These are phyloP conservation scores for Lactarius sp. DNA, from an alignment of 768 basidiomycete species.

Conservation along the genomic window DNA sequence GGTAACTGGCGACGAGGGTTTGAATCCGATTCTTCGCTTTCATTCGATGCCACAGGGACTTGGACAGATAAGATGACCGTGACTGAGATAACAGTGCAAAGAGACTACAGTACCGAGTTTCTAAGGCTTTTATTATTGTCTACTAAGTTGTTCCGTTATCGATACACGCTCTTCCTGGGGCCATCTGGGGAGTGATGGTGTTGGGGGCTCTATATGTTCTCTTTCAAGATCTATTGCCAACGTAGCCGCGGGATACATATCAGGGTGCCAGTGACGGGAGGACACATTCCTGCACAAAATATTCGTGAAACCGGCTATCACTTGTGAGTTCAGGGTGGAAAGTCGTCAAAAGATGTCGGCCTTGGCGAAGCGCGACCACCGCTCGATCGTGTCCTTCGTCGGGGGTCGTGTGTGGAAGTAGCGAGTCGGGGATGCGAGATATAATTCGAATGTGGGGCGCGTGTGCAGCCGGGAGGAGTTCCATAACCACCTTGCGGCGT, in stretches of 20 bases:
- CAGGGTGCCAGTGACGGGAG: constrained; percentile 29
- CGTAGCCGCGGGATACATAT: neutral
- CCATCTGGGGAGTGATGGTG: too few species aligned
- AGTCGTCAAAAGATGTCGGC: constrained; percentile 76
- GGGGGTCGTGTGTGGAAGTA: constrained; percentile 42
- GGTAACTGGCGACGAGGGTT: too few species aligned
- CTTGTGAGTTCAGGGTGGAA: constrained; percentile 93
- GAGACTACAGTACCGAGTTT: too few species aligned
- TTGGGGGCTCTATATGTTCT: neutral
- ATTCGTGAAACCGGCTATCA: constrained; percentile 88
- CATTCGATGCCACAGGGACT: too few species aligned
- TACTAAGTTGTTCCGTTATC: too few species aligned
- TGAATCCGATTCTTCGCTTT: too few species aligned
- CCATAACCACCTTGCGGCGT: constrained; percentile 61
- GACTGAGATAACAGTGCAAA: too few species aligned
- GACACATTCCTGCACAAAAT: constrained; percentile 78
- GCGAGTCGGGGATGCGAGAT: constrained; percentile 55
- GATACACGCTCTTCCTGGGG: too few species aligned
- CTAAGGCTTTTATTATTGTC: too few species aligned
- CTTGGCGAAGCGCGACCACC: constrained; percentile 83
- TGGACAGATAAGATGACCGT: too few species aligned
- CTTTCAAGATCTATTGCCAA: neutral
- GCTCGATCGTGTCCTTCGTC: constrained; percentile 48
- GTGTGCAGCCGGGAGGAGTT: constrained; percentile 41
- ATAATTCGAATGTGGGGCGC: constrained; percentile 64